phyloP scores from a whole-genome alignment of 2,329 filamentous ascomycete species.

The Neonectria sp. region DNA sequence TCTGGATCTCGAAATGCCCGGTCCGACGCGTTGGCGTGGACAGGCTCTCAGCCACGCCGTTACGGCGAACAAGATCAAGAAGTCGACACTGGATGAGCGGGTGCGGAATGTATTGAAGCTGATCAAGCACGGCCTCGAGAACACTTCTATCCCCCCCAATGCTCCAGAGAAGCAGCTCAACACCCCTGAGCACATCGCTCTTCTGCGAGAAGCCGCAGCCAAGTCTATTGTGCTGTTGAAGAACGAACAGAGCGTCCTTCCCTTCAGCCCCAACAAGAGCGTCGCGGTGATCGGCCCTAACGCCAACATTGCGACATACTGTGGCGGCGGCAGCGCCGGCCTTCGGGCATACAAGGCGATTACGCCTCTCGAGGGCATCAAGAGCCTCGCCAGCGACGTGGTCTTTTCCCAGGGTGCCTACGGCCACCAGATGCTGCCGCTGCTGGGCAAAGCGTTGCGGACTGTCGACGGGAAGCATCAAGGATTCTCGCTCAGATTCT shows the following conservation, averaged over 20 bases:
- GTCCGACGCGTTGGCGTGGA: conserved; percentile 50
- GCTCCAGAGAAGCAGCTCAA: conserved; percentile 34
- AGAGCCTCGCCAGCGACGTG: conserved; percentile 37
- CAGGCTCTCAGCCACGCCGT: conserved; percentile 43
- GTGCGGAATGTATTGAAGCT: conserved; percentile 52
- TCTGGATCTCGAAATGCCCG: conserved; percentile 55
- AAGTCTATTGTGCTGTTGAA: conserved; percentile 71
- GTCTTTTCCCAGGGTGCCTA: conserved; percentile 48
- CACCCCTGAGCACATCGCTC: conserved; percentile 44
- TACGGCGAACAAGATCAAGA: conserved; percentile 47
- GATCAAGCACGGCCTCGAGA: conserved; percentile 43
- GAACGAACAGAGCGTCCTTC: conserved; percentile 28
- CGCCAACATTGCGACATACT: conserved; percentile 55
- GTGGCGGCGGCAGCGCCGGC: conserved; percentile 52
- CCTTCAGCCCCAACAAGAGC: conserved; percentile 16
- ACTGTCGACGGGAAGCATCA: conserved; percentile 38
- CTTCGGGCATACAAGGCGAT: conserved; percentile 51
- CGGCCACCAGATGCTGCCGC: conserved; percentile 51
- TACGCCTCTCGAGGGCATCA: conserved; percentile 50
- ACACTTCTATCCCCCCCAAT: conserved; percentile 29
- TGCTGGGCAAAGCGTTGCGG: conserved; percentile 45
- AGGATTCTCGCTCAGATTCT: conserved; percentile 48
- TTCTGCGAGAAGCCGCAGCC: conserved; percentile 60
- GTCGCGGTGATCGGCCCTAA: conserved; percentile 70
- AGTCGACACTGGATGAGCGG: conserved; percentile 45